Evolutionary conservation across 805 yeast genomes (phyloP).

Genomic region (Pichia kluyveri): DNA sequence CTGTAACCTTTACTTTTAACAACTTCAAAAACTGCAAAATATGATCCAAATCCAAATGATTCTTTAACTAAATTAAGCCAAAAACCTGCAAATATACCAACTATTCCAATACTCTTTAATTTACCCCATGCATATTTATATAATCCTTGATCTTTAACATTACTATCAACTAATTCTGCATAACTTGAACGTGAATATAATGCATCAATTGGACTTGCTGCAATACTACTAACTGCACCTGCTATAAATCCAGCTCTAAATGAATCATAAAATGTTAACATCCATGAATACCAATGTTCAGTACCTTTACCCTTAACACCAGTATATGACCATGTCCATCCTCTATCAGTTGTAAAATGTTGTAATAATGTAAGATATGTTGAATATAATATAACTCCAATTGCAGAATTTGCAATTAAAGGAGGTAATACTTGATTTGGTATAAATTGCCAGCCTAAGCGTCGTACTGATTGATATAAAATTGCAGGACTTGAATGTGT

Average conservation of each 20-base stretch:
- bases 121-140: constrained; percentile 72
- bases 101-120: constrained; percentile 61
- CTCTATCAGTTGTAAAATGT: constrained; percentile 20
- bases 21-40: constrained; percentile 72
- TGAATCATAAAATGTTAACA: constrained; percentile 35
- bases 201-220: constrained; percentile 92
- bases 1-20: constrained; percentile 62
- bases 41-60: constrained; percentile 72
- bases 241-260: constrained; percentile 79
- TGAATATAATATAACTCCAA: constrained; percentile 80
- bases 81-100: constrained; percentile 87
- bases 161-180: constrained; percentile 59
- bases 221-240: constrained; percentile 79
- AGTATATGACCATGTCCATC: constrained; percentile 8
- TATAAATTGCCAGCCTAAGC: constrained; percentile 71
- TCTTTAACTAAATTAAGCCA: constrained; percentile 73
- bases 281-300: constrained; percentile 7
- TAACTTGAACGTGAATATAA: constrained; percentile 74
- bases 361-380: constrained; percentile 58
- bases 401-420: constrained; percentile 76
- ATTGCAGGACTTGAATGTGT: constrained; percentile 79
- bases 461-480: constrained; percentile 56
- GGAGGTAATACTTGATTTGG: constrained; percentile 88
- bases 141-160: constrained; percentile 39
- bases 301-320: constrained; percentile 8